A percentile compares a stretch with the other conserved stretches of the same genome.
These are phyloP conservation scores for Physaria fendleri DNA, from an alignment of 345 rosid genomes.

Conservation along the genomic window DNA sequence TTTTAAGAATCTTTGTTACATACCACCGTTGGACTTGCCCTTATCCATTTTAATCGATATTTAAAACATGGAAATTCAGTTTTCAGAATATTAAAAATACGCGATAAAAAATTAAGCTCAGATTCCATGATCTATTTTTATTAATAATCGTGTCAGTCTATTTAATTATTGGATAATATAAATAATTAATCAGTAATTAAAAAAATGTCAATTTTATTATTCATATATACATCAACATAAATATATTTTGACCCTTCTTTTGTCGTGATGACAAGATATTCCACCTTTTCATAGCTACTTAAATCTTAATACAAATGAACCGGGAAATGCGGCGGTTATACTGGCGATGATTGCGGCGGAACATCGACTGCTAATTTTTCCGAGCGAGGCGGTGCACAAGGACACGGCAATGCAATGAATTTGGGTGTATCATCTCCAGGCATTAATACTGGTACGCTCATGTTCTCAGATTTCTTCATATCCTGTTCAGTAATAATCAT, in stretches of 20 bases:
- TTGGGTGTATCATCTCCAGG: conserved; percentile 84
- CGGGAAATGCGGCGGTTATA: conserved; percentile 49
- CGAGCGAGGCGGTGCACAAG: conserved; percentile 55
- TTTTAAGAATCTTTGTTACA: too few species aligned
- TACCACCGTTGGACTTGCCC: too few species aligned
- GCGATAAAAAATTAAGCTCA: too few species aligned
- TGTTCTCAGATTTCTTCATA: conserved; percentile 37
- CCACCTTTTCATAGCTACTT: conserved; percentile 11
- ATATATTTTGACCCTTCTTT: conserved; percentile 4
- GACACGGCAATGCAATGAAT: conserved; percentile 92
- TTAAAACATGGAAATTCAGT: too few species aligned
- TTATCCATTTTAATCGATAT: too few species aligned
- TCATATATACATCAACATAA: conserved; percentile 30
- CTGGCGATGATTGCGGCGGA: conserved; percentile 34
- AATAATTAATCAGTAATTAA: conserved; percentile 10
- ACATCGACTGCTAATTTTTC: conserved; percentile 37
- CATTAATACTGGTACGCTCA: conserved; percentile 84
- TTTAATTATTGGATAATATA: background rate
- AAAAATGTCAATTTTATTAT: conserved; percentile 18
- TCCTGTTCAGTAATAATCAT: conserved; percentile 33
- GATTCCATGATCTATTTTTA: too few species aligned
- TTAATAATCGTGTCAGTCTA: background rate
- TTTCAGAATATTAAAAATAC: too few species aligned
- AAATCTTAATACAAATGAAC: conserved; percentile 61
- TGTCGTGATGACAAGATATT: too few species aligned